Conservation (phyloP, 1,284 basidiomycete genomes). For the Agroathelia rolfsii region DNA sequence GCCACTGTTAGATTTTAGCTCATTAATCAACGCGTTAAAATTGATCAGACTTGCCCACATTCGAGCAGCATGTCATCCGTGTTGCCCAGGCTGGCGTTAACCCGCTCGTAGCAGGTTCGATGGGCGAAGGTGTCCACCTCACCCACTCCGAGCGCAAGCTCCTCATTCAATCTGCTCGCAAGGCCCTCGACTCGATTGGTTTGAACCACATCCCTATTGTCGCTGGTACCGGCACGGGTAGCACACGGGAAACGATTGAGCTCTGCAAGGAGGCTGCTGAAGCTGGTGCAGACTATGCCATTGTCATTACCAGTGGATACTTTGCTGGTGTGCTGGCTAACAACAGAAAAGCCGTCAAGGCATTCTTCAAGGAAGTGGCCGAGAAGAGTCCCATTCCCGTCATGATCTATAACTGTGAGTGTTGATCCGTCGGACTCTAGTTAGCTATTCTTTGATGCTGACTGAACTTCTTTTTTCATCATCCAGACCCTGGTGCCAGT, state of each 20-base stretch:
- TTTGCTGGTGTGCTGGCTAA: constrained; percentile 64
- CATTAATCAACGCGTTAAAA: constrained; percentile 7
- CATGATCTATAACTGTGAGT: constrained; percentile 84
- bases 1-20: too few relatives aligned
- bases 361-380: constrained; percentile 71
- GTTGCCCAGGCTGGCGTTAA: constrained; percentile 65
- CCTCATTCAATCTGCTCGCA: constrained; percentile 64
- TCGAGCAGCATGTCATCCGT: constrained; percentile 65
- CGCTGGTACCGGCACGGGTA: constrained; percentile 74
- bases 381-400: constrained; percentile 77
- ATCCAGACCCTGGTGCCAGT: constrained; percentile 67
- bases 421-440: constrained; percentile 13
- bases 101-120: constrained; percentile 75
- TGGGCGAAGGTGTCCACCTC: constrained; percentile 78
- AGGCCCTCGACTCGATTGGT: constrained; percentile 60
- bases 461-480: constrained; percentile 8
- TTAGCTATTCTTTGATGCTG: too few relatives aligned
- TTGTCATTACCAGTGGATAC: constrained; percentile 82
- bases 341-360: constrained; percentile 61
- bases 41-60: constrained; percentile 64
- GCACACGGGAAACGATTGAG: constrained; percentile 73
- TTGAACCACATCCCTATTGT: constrained; percentile 59
- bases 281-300: constrained; percentile 77
- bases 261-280: constrained; percentile 65
- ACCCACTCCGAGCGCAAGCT: constrained; percentile 60